These are phyloP conservation scores for Solanum aculeatissimum DNA, from an alignment of 305 asterid species.

Conservation along the genomic window DNA sequence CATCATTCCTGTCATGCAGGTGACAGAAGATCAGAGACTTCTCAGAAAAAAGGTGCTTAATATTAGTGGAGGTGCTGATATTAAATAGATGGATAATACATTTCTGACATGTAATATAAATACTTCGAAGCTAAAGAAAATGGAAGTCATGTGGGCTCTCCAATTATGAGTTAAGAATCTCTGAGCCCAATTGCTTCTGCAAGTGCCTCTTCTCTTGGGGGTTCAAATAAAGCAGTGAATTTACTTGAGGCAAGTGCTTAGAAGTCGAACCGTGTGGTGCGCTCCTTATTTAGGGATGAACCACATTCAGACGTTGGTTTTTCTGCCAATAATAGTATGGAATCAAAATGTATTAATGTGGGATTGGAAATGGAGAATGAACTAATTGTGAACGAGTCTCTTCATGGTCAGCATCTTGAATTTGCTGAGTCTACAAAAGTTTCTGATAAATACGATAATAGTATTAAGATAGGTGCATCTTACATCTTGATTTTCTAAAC, in stretches of 20 bases:
- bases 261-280: conserved; percentile 37
- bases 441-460: conserved; percentile 21
- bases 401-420: conserved; percentile 55
- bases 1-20: conserved; percentile 29
- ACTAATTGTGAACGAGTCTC: conserved; percentile 69
- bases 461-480: conserved; percentile 37
- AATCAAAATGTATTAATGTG: conserved; percentile 13
- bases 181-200: conserved; percentile 16
- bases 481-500: background rate
- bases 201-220: conserved; percentile 19
- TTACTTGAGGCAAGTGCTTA: conserved; percentile 10
- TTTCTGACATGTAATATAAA: conserved; percentile 42
- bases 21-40: conserved; percentile 65
- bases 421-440: conserved; percentile 24
- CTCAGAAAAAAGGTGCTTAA: conserved; percentile 73
- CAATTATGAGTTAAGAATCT: conserved; percentile 20
- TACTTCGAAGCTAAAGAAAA: conserved; percentile 47
- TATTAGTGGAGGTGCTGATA: conserved; percentile 76
- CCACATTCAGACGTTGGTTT: conserved; percentile 13
- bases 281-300: conserved; percentile 47
- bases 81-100: conserved; percentile 68
- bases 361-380: conserved; percentile 59
- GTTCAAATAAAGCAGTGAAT: conserved; percentile 21
- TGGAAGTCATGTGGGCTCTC: conserved; percentile 32
- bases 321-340: conserved; percentile 12